Conservation (phyloP, 305 asterid species). For the Coffea humblotiana region DNA sequence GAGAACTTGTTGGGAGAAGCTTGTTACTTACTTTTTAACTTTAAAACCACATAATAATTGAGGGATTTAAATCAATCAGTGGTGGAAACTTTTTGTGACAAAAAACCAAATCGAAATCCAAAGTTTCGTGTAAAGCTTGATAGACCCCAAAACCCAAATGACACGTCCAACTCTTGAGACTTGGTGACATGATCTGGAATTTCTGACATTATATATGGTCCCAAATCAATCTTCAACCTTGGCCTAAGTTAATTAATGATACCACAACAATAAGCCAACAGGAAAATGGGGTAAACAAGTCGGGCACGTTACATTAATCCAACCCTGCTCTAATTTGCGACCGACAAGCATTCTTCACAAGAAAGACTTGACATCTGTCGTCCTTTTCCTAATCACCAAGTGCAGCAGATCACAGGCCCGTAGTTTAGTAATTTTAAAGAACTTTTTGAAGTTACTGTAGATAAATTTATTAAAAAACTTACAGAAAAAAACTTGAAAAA, state of each 20-base stretch:
- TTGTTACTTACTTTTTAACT: no score
- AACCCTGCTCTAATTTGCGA: not conserved
- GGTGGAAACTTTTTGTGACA: no score
- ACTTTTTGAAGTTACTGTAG: no score
- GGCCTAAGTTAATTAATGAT: not conserved
- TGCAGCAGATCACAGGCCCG: not conserved
- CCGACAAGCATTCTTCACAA: not conserved
- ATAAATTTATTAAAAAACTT: no score
- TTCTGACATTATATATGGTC: not conserved
- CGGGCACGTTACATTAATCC: not conserved
- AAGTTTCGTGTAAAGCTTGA: not conserved
- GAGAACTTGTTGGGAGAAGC: not conserved
- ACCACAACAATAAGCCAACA: not conserved
- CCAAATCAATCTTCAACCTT: not conserved
- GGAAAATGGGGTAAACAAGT: not conserved
- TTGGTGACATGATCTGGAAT: no score
- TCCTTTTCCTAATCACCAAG: not conserved
- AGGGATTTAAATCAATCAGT: no score
- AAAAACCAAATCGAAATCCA: no score
- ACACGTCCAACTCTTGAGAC: not conserved
- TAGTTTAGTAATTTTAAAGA: no score
- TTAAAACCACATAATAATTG: no score
- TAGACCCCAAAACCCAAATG: not conserved
- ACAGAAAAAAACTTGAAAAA: no score
- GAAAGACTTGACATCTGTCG: not conserved